Conservation (phyloP, 1,284 basidiomycete species). For the Fomitopsis pinicola region DNA sequence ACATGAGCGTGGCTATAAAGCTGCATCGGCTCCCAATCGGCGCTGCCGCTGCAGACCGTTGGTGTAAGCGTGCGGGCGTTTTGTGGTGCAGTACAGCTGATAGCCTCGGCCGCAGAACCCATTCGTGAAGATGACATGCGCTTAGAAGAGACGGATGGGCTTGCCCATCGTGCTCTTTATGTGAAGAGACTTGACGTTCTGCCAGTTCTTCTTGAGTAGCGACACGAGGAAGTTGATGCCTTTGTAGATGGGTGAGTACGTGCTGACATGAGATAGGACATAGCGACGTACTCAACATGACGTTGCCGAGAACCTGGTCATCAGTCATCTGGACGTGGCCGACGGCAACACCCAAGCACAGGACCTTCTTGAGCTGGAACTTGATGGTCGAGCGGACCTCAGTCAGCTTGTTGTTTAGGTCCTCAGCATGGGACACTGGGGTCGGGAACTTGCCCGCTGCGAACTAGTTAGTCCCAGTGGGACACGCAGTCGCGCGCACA, state of each 20-base stretch:
- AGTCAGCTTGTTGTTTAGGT: conserved; percentile 87
- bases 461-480: background rate
- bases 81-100: conserved; percentile 71
- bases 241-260: conserved; percentile 24
- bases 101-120: conserved; percentile 11
- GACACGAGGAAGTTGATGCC: conserved; percentile 99
- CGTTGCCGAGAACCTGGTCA: conserved; percentile 95
- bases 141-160: conserved; percentile 89
- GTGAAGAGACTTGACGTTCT: conserved; percentile 98
- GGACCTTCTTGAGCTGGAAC: conserved; percentile 99
- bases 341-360: conserved; percentile 98
- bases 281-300: conserved; percentile 82
- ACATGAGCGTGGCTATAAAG: conserved; percentile 5
- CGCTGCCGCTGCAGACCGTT: conserved; percentile 56
- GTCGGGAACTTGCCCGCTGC: conserved; percentile 99
- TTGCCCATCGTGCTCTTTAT: conserved; percentile 99
- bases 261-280: background rate
- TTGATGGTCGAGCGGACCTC: conserved; percentile 99
- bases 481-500: background rate
- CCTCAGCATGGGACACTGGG: conserved; percentile 90
- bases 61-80: conserved; percentile 92
- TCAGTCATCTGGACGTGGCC: conserved; percentile 98
- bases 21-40: conserved; percentile 83
- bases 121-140: conserved; percentile 9
- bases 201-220: conserved; percentile 99